Base-by-base conservation (phyloP, 1,284 basidiomycete species). In the Malassezia japonica region DNA sequence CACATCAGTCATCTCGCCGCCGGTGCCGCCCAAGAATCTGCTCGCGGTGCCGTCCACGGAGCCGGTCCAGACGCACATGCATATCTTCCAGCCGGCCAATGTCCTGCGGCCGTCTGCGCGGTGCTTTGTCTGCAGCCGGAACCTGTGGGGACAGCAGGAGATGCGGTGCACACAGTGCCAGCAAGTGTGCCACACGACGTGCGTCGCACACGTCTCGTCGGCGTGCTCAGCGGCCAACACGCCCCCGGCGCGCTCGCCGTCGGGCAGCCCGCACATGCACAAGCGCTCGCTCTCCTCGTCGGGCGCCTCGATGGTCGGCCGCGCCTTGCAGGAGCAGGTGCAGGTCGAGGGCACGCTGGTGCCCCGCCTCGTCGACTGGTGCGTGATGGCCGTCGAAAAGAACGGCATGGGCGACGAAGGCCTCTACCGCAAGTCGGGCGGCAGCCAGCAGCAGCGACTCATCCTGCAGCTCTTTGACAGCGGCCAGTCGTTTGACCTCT, bases 351-450 rank as follows among this genome's bases (percentile, higher is more conserved):
- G 80, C 9, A 79, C 78, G 56, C 78, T 80, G 27, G 81, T 95
- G 2, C 94, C 94, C 9, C 76, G 87, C 32, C 83, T 98, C 50
- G 91, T 99, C 10, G 86, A 87, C 25, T 36, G 38, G 38, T 87
- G 65, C 59, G 82, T 77, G 33, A 55, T 55, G n/a, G 61, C 62
- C 0, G 59, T 65, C 29, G 63, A 67, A 46, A 46, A 51, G 12
- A 60, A 62, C 28, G 64, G 84, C n/a, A 78, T 92, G 74, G 85
- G 88, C 57, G 88, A 87, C 66, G 88, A 92, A 73, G 88, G 92
- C 12, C 89, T 98, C 60, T 96, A 96, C 75, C 87, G 94, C 56
- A 96, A 96, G 77, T 88, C 86, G 0, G 94, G 94, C 20, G 94
- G 94, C 6, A 83, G 86, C 28, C 82, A 86, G 8, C 89, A 92